Evolutionary conservation across 805 yeast genomes (phyloP).

Genomic region (Candida hungchunana): DNA sequence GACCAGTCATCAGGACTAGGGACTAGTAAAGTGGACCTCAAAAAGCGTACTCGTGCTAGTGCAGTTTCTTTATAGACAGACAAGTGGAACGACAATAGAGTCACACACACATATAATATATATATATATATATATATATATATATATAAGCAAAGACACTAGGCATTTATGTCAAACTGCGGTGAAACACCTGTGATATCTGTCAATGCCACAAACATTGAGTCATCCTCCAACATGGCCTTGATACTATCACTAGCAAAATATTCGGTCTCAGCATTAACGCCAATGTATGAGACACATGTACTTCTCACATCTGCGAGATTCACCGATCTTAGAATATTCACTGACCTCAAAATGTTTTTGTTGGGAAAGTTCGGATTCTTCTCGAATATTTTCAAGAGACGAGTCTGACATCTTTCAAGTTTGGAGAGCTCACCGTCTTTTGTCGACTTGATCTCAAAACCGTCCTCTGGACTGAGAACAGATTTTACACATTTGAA

Average conservation of each 20-base stretch:
- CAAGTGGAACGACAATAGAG: too few species aligned
- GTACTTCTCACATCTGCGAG: constrained; percentile 1
- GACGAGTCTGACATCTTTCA: constrained; percentile 2
- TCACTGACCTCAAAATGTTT: constrained; percentile 4
- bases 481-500: constrained; percentile 14
- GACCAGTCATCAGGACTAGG: too few species aligned
- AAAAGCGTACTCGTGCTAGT: too few species aligned
- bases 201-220: constrained; percentile 3
- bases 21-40: too few species aligned
- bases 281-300: too few species aligned
- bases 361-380: constrained; percentile 2
- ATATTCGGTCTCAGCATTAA: too few species aligned
- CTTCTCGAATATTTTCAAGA: constrained; percentile 7
- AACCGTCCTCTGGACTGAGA: constrained; percentile 1
- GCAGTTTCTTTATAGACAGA: too few species aligned
- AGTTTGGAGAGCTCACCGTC: constrained; percentile 10
- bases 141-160: too few species aligned
- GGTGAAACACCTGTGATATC: constrained; percentile 10
- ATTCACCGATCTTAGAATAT: constrained; percentile 7
- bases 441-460: constrained; percentile 4
- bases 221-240: constrained; percentile 9
- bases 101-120: too few species aligned
- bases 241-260: constrained; percentile 10
- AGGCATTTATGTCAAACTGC: constrained; percentile 1
- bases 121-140: too few species aligned